Conservation (phyloP, 805 yeast species). For the Saturnispora mendoncae region DNA sequence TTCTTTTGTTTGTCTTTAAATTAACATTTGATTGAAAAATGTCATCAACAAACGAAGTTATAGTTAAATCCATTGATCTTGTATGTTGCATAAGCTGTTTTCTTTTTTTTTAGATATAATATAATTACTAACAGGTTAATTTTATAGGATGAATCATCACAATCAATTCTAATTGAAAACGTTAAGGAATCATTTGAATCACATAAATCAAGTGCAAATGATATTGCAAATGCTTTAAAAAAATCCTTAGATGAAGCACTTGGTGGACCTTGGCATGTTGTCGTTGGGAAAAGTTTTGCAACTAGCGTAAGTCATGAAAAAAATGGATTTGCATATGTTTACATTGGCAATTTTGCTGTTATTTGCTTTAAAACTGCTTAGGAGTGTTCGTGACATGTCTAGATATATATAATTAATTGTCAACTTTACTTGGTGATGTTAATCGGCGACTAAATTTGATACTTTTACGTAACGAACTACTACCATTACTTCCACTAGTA, state of each 20-base stretch:
- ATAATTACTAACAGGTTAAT: background rate
- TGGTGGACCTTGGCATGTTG: constrained; percentile 75
- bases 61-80: constrained; percentile 6
- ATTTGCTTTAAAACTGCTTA: constrained; percentile 61
- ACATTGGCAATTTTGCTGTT: constrained; percentile 60
- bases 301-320: constrained; percentile 69
- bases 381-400: background rate
- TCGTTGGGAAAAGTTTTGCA: constrained; percentile 74
- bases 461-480: background rate
- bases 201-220: constrained; percentile 41
- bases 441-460: constrained; percentile 4
- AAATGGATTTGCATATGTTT: constrained; percentile 63
- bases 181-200: constrained; percentile 37
- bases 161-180: constrained; percentile 39
- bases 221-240: constrained; percentile 57
- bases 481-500: too few species aligned
- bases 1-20: too few species aligned
- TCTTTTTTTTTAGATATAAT: background rate
- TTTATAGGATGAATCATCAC: constrained; percentile 43
- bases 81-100: constrained; percentile 1
- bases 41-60: constrained; percentile 1
- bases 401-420: background rate
- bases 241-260: constrained; percentile 52
- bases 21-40: too few species aligned
- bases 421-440: background rate